phyloP scores from a whole-genome alignment of 177 flowering plant genomes.

The Tripterygium wilfordii region DNA sequence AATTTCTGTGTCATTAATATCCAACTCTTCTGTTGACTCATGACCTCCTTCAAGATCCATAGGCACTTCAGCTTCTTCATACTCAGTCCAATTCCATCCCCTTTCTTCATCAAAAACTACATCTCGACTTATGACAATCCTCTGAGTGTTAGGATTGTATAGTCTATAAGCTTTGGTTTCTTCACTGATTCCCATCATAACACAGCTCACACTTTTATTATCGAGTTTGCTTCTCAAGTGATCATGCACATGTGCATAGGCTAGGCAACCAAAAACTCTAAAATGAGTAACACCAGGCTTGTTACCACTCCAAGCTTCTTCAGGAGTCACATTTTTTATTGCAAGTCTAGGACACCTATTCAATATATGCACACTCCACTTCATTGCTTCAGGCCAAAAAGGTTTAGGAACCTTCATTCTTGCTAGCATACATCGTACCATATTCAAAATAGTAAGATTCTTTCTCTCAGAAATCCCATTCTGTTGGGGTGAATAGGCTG shows the following conservation, averaged over 20 bases:
- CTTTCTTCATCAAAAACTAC: background rate
- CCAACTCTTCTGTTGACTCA: no score
- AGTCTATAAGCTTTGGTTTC: background rate
- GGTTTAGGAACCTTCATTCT: background rate
- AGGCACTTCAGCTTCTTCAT: no score
- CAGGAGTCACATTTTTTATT: background rate
- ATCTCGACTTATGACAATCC: background rate
- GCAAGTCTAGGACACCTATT: background rate
- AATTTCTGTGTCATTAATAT: no score
- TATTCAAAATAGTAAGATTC: background rate
- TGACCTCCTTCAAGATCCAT: no score
- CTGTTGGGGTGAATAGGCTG: background rate
- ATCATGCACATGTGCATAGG: background rate
- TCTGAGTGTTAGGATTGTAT: background rate
- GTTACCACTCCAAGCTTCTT: background rate
- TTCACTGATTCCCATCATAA: background rate
- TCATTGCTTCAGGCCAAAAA: background rate
- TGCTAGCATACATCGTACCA: background rate
- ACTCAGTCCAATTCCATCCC: no score
- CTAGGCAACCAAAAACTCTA: background rate
- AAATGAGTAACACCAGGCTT: background rate
- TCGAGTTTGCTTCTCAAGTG: background rate
- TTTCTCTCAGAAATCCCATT: background rate
- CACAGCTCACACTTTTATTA: background rate
- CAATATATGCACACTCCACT: background rate